Percentiles rank a stretch among this genome's conserved stretches.
Evolutionary conservation across 768 basidiomycete species (phyloP).

Genomic region (Amanita exitialis): DNA sequence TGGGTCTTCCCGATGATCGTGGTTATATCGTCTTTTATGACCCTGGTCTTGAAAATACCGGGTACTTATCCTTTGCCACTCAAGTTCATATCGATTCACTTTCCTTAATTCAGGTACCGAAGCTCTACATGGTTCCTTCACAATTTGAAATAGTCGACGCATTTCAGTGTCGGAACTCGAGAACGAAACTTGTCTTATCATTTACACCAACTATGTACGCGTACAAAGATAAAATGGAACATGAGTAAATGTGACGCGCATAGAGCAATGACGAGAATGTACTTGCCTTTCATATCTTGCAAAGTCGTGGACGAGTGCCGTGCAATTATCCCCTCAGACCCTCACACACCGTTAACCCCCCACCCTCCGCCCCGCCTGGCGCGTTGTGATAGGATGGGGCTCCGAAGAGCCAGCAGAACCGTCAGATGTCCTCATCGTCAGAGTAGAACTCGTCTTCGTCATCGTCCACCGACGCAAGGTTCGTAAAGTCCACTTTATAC

Average conservation of each 20-base stretch:
- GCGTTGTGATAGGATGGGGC: slow-evolving; percentile 58
- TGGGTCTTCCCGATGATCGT: slow-evolving; percentile 38
- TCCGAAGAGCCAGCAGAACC: slow-evolving; percentile 78
- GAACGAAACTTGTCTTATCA: too few relatives aligned
- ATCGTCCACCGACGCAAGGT: slow-evolving; percentile 64
- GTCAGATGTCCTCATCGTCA: slow-evolving; percentile 77
- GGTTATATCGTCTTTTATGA: slow-evolving; percentile 54
- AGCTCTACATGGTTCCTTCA: background rate
- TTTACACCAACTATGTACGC: too few relatives aligned
- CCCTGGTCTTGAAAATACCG: slow-evolving; percentile 32
- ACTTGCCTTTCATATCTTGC: slow-evolving; percentile 1
- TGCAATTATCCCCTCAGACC: background rate
- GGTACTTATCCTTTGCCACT: background rate
- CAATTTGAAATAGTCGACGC: background rate
- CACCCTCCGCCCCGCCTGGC: slow-evolving; percentile 54
- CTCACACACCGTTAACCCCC: slow-evolving; percentile 12
- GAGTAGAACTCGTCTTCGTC: slow-evolving; percentile 85
- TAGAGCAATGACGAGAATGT: background rate
- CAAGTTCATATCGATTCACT: background rate
- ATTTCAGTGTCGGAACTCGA: too few relatives aligned
- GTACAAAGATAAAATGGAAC: too few relatives aligned
- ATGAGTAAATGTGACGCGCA: background rate
- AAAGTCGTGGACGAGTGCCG: background rate
- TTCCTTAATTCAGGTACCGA: background rate
- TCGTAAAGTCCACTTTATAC: slow-evolving; percentile 96